Percentiles rank a stretch among this genome's conserved stretches.
phyloP scores from a whole-genome alignment of 2,329 filamentous ascomycete species.

The Cordyceps cateniannulata region DNA sequence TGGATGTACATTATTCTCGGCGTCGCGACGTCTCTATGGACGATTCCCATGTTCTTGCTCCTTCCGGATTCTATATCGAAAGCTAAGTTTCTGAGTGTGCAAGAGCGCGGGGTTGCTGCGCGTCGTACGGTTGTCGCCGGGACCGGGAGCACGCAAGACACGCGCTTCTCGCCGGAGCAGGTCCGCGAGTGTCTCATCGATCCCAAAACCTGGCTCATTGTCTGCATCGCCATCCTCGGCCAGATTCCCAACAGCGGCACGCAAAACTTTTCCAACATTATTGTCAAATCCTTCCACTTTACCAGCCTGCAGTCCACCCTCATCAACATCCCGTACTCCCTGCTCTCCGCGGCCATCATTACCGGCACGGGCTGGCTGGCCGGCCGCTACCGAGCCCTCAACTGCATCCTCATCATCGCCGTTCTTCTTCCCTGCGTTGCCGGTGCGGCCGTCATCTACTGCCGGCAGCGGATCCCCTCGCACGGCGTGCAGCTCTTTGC shows the following conservation, averaged over 20 bases:
- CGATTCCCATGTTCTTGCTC: constrained; percentile 38
- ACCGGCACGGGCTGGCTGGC: constrained; percentile 43
- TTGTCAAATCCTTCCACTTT: constrained; percentile 50
- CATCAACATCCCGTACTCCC: constrained; percentile 53
- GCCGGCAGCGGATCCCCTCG: constrained; percentile 30
- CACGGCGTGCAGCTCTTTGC: constrained; percentile 45
- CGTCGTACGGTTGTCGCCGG: constrained; percentile 43
- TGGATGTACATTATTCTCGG: constrained; percentile 55
- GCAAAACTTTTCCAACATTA: constrained; percentile 51
- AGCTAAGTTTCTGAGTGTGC: constrained; percentile 49
- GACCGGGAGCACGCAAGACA: constrained; percentile 43
- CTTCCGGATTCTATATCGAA: constrained; percentile 48
- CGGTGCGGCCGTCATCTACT: constrained; percentile 48
- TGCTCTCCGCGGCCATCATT: constrained; percentile 43
- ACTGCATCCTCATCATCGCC: constrained; percentile 44
- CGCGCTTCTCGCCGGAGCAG: constrained; percentile 45
- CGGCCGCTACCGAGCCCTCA: constrained; percentile 42
- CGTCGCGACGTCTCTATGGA: constrained; percentile 43
- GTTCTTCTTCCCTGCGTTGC: constrained; percentile 45
- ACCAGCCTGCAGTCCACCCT: constrained; percentile 47
- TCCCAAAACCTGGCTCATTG: constrained; percentile 55
- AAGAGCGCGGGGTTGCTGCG: constrained; percentile 43
- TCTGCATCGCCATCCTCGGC: constrained; percentile 44
- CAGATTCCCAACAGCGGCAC: constrained; percentile 59
- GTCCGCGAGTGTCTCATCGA: constrained; percentile 47